Conservation (phyloP, 2,329 filamentous ascomycete species). For the Trichoderma harzianum region DNA sequence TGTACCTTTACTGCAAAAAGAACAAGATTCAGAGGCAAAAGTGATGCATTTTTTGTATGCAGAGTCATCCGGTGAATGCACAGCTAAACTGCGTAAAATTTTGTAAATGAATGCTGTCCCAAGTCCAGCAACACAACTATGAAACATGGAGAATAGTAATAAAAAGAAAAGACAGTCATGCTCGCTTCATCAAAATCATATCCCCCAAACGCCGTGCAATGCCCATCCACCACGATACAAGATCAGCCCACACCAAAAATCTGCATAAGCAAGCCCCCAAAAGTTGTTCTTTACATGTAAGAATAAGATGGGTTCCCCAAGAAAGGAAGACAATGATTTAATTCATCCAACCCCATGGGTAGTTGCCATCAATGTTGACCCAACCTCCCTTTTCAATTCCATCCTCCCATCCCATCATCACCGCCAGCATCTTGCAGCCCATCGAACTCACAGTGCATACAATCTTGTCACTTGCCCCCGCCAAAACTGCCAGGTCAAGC, state of each 20-base stretch:
- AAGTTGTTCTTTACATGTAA: background rate
- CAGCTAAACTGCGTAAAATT: background rate
- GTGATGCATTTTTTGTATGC: background rate
- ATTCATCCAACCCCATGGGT: slow-evolving; percentile 54
- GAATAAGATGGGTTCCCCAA: background rate
- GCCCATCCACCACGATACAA: slow-evolving; percentile 9
- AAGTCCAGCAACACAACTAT: background rate
- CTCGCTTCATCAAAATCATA: slow-evolving; percentile 3
- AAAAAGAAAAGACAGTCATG: background rate
- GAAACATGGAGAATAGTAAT: background rate
- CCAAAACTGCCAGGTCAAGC: slow-evolving; percentile 74
- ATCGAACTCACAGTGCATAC: slow-evolving; percentile 73
- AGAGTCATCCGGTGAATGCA: background rate
- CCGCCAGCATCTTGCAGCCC: slow-evolving; percentile 70
- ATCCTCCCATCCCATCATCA: slow-evolving; percentile 83
- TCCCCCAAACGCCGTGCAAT: slow-evolving; percentile 20
- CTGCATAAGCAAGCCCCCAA: background rate
- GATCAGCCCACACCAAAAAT: background rate
- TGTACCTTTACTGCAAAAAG: background rate
- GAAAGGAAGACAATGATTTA: background rate
- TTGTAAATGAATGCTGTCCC: background rate
- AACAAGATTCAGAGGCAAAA: background rate
- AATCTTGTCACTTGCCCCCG: slow-evolving; percentile 63
- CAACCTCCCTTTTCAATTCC: slow-evolving; percentile 60
- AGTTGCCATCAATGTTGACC: slow-evolving; percentile 75